Percentiles rank a stretch among this genome's conserved stretches.
Conservation (phyloP, 441 rosid genomes). For the Breynia disticha region DNA sequence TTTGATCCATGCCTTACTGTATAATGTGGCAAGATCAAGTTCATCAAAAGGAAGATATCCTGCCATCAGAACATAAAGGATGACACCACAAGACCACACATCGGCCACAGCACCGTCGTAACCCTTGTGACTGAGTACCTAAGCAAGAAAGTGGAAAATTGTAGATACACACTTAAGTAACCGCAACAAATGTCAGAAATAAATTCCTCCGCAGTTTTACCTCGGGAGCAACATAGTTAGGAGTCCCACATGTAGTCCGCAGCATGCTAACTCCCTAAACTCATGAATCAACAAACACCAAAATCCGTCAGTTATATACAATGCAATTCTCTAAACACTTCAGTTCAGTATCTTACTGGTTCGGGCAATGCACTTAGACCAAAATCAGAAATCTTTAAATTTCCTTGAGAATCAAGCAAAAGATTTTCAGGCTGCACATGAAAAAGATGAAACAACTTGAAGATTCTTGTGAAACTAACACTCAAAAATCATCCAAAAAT, state of each 20-base stretch:
- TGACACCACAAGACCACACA: constrained; percentile 91
- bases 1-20: constrained; percentile 46
- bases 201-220: constrained; percentile 22
- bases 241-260: constrained; percentile 93
- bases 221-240: constrained; percentile 97
- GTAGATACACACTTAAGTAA: constrained; percentile 4
- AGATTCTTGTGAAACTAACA: constrained; percentile 10
- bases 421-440: constrained; percentile 83
- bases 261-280: constrained; percentile 69
- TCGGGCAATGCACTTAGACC: constrained; percentile 89
- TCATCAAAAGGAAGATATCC: constrained; percentile 84
- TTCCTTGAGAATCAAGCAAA: constrained; percentile 64
- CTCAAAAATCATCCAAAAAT: constrained; percentile 1
- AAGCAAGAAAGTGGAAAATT: constrained; percentile 15
- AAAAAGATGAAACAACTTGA: constrained; percentile 4
- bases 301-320: constrained; percentile 6
- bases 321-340: not conserved
- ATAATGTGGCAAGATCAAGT: constrained; percentile 70
- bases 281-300: constrained; percentile 16
- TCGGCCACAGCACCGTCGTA: constrained; percentile 94
- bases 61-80: constrained; percentile 82
- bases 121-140: constrained; percentile 69
- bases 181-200: not conserved
- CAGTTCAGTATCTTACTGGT: constrained; percentile 35
- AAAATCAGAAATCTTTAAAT: constrained; percentile 89